phyloP scores from a whole-genome alignment of 108 stramenopile species.

The Nitzschia sp. region DNA sequence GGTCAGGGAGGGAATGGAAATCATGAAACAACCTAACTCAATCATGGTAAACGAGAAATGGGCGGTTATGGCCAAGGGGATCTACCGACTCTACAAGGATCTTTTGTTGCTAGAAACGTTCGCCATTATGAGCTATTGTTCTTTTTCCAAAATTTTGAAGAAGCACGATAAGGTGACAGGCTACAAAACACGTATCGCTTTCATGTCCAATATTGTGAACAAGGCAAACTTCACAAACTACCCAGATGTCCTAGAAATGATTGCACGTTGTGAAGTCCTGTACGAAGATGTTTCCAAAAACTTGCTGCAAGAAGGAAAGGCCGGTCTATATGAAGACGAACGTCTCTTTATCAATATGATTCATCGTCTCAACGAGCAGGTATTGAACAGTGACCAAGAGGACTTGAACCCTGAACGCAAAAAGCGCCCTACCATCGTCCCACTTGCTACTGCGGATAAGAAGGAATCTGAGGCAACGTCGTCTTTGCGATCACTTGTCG shows the following conservation, averaged over 20 bases:
- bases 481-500: slow-evolving; percentile 51
- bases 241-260: slow-evolving; percentile 72
- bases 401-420: slow-evolving; percentile 16
- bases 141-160: slow-evolving; percentile 96
- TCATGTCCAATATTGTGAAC: slow-evolving; percentile 85
- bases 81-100: slow-evolving; percentile 89
- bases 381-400: slow-evolving; percentile 27
- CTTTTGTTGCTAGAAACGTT: slow-evolving; percentile 94
- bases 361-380: slow-evolving; percentile 79
- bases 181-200: slow-evolving; percentile 72
- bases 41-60: slow-evolving; percentile 82
- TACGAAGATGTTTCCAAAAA: slow-evolving; percentile 74
- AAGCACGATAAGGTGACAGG: slow-evolving; percentile 98
- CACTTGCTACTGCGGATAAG: not conserved
- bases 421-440: slow-evolving; percentile 4
- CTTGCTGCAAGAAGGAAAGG: slow-evolving; percentile 68
- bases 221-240: slow-evolving; percentile 84
- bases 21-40: slow-evolving; percentile 73
- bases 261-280: slow-evolving; percentile 55
- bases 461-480: slow-evolving; percentile 31
- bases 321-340: slow-evolving; percentile 79
- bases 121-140: slow-evolving; percentile 98
- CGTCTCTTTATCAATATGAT: slow-evolving; percentile 88
- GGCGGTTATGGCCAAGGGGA: slow-evolving; percentile 84
- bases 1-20: slow-evolving; percentile 81